Percentiles rank a stretch among this genome's conserved stretches.
Evolutionary conservation across 108 stramenopile species (phyloP).

Genomic region (Parmales sp.): DNA sequence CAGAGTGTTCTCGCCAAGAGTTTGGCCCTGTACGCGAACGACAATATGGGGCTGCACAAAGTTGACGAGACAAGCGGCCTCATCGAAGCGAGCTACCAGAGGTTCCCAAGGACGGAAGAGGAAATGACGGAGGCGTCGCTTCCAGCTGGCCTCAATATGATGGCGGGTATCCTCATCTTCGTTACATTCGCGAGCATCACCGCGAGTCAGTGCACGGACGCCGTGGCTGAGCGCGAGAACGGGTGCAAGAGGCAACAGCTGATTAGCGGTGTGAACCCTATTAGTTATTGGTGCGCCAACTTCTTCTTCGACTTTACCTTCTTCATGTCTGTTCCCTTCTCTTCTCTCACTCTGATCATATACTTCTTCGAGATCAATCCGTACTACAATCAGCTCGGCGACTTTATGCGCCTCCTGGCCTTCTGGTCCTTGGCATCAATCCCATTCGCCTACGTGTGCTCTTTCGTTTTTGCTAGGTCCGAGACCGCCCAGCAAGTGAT

Average conservation of each 20-base stretch:
- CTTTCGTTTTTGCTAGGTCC: background rate
- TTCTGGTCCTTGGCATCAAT: background rate
- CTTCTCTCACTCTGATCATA: background rate
- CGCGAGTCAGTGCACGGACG: background rate
- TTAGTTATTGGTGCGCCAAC: background rate
- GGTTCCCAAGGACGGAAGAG: background rate
- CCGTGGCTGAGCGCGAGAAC: background rate
- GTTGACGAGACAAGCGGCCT: no score
- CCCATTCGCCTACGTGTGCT: constrained; percentile 1
- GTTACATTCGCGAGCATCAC: background rate
- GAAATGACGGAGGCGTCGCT: background rate
- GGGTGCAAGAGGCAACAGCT: constrained; percentile 1
- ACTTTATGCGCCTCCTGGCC: background rate
- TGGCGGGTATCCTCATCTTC: background rate
- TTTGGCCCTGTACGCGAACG: no score
- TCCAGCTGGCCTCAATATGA: background rate
- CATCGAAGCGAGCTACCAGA: background rate
- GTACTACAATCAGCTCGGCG: background rate
- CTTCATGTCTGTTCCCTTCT: background rate
- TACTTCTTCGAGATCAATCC: background rate
- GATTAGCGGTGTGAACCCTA: background rate
- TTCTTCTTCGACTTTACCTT: background rate
- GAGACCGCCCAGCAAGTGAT: background rate
- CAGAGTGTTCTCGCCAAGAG: no score
- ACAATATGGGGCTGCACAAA: no score